Percentiles rank a stretch among this genome's conserved stretches.
Evolutionary conservation across 139 green algal genomes (phyloP).

Genomic region (Parachlorella kessleri): DNA sequence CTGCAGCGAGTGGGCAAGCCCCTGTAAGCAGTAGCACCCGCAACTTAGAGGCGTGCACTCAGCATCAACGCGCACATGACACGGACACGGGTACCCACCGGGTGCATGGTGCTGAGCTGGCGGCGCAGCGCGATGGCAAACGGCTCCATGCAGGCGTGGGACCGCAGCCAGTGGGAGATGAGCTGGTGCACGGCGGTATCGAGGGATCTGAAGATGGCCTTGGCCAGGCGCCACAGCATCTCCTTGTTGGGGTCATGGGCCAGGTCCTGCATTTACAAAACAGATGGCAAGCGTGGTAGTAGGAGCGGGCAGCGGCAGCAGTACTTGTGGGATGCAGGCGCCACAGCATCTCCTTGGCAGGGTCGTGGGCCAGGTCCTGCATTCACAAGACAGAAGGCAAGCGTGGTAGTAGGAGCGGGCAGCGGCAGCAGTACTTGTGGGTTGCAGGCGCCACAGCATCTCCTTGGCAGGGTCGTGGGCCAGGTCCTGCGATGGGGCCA

Average conservation of each 20-base stretch:
- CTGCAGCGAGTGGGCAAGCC: too few relatives aligned
- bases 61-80: too few relatives aligned
- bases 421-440: background rate
- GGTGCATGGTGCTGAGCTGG: slow-evolving; percentile 49
- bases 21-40: too few relatives aligned
- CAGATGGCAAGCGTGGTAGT: background rate
- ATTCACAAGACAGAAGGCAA: too few relatives aligned
- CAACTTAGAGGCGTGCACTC: too few relatives aligned
- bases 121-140: slow-evolving; percentile 51
- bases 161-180: slow-evolving; percentile 51
- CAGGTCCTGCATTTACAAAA: slow-evolving; percentile 18
- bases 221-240: slow-evolving; percentile 47
- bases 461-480: background rate
- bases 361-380: slow-evolving; percentile 1
- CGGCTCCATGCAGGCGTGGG: slow-evolving; percentile 50
- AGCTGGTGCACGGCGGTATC: slow-evolving; percentile 53
- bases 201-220: slow-evolving; percentile 33
- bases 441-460: background rate
- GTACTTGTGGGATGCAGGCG: background rate
- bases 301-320: background rate
- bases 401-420: background rate
- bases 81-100: too few relatives aligned
- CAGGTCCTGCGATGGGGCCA: slow-evolving; percentile 19
- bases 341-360: background rate
- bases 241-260: background rate